Evolutionary conservation across 1,284 basidiomycete species (phyloP).

Genomic region (Cryptococcus sp.): DNA sequence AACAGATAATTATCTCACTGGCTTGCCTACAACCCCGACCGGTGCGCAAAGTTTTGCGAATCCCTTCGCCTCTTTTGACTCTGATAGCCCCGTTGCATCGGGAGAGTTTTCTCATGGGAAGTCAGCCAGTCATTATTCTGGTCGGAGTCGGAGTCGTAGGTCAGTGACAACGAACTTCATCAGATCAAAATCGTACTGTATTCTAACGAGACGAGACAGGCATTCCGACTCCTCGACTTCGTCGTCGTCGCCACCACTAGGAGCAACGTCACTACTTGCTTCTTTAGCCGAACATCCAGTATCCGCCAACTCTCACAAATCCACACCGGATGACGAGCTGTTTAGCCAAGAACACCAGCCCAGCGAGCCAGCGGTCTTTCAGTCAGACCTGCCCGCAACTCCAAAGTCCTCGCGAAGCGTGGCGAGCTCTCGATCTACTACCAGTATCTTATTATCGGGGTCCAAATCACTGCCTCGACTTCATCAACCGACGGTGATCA

Average conservation of each 20-base stretch:
- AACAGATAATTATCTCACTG: conserved; percentile 5
- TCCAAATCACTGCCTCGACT: conserved; percentile 12
- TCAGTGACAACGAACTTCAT: too few relatives aligned
- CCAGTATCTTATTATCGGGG: conserved; percentile 2
- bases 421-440: not conserved
- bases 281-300: conserved; percentile 4
- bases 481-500: conserved; percentile 16
- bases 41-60: not conserved
- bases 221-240: conserved; percentile 13
- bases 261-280: conserved; percentile 13
- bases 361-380: not conserved
- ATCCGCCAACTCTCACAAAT: not conserved
- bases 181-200: too few relatives aligned
- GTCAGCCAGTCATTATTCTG: too few relatives aligned
- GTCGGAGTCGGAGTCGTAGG: too few relatives aligned
- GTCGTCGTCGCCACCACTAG: conserved; percentile 12
- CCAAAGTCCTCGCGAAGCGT: not conserved
- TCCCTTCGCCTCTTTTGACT: too few relatives aligned
- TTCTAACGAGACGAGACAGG: not conserved
- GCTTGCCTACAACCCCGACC: conserved; percentile 6
- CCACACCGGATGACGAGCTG: not conserved
- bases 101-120: not conserved
- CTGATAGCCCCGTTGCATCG: too few relatives aligned
- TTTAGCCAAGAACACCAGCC: not conserved
- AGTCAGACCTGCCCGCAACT: conserved; percentile 1